Evolutionary conservation across 768 basidiomycete genomes (phyloP).

Genomic region (Crepidotus variabilis): DNA sequence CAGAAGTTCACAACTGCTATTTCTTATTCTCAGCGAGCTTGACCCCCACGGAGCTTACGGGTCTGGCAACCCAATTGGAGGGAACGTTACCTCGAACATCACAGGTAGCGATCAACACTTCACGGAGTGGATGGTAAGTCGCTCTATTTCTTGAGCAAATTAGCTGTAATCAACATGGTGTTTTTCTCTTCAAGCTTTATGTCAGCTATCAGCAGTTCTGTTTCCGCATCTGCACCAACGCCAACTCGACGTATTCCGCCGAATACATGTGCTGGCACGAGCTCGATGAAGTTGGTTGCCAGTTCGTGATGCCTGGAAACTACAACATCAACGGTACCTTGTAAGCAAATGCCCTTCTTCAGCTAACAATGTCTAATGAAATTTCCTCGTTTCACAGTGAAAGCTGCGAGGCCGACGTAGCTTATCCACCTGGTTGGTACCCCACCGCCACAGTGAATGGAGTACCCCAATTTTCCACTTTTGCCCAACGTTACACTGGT

Average conservation of each 20-base stretch:
- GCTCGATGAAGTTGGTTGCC: slow-evolving; percentile 42
- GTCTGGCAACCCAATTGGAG: slow-evolving; percentile 39
- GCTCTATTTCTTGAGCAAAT: background rate
- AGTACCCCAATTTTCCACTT: slow-evolving; percentile 36
- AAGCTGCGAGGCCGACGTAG: slow-evolving; percentile 40
- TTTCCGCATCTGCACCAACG: slow-evolving; percentile 38
- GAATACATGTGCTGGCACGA: slow-evolving; percentile 43
- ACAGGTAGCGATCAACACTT: slow-evolving; percentile 32
- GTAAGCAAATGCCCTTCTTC: slow-evolving; percentile 20
- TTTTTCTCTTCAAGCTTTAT: background rate
- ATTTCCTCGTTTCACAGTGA: slow-evolving; percentile 21
- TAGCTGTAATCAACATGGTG: background rate
- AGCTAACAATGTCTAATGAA: background rate
- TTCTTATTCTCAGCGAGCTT: slow-evolving; percentile 30
- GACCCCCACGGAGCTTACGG: slow-evolving; percentile 41
- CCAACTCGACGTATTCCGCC: slow-evolving; percentile 39
- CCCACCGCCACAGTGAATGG: slow-evolving; percentile 35
- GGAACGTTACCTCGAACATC: slow-evolving; percentile 41
- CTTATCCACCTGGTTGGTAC: slow-evolving; percentile 45
- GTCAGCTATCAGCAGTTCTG: slow-evolving; percentile 36
- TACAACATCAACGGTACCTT: slow-evolving; percentile 39
- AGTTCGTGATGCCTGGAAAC: slow-evolving; percentile 45
- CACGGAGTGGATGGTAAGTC: slow-evolving; percentile 40
- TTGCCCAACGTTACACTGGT: slow-evolving; percentile 41
- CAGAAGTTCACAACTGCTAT: no score